Evolutionary conservation across 1,139 yeast species (phyloP), one percentile per base, ranked within the genome.

Genomic region (Diutina rugosa): DNA sequence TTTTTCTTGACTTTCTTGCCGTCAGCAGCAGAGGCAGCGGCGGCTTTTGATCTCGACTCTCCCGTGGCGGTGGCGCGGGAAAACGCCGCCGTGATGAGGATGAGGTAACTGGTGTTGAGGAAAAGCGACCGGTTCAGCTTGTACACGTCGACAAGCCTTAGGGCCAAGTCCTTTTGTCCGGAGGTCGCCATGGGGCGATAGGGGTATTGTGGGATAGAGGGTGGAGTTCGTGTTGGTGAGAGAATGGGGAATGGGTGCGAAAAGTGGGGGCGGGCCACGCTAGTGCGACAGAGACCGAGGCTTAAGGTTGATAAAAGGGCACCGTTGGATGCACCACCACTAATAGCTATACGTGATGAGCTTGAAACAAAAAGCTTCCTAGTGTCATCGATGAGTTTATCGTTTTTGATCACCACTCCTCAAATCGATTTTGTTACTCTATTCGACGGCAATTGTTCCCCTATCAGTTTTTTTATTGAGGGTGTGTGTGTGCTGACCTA

Each of bases 71-170:
- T 74, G 18, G 78, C 79, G 4, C 78, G 77, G 0, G 77, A 65
- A 59, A 77, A 76, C 2, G 79, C 79, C 3, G 79, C 75, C 0
- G 78, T 74, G 51, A 78, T 68, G 49, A 78, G 69, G 44, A 78
- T 66, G 55, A 78, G 70, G 62, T 79, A 81, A 1, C 81, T 77
- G 3, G 80, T 69, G 60, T 80, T 76, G 56, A 81, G 68, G 8
- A 83, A 72, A 38, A 75, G 63, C 38, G 79, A 74, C 61, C 83
- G 68, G 65, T 79, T 79, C 56, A 74, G 68, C 64, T 73, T 69
- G 61, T 76, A 76, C 38, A 74, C 71, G 57, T 69, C 69, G 56
- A 75, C 64, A n/a, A 72, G 62, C 41, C 73, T 61, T 46, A 56
- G 47, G 28, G 63, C 65, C 38, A 63, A 57, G 53, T 49, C 53